Conservation (phyloP, 768 basidiomycete genomes). For the Daedaleopsis nitida region DNA sequence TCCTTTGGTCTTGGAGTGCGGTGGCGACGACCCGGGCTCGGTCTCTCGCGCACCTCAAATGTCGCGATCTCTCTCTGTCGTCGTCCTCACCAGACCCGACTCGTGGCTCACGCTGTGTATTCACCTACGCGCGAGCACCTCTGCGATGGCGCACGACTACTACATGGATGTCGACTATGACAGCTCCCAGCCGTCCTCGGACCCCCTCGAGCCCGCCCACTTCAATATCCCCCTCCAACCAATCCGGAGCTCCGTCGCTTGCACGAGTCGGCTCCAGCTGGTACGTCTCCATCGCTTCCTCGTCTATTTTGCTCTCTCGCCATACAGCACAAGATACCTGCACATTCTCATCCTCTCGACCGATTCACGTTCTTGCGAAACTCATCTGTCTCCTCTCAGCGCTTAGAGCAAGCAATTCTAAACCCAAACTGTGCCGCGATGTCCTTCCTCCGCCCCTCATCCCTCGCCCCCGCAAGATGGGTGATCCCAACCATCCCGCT, state of each 20-base stretch:
- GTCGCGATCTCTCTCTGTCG: background rate
- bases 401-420: background rate
- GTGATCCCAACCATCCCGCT: conserved; percentile 5
- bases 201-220: background rate
- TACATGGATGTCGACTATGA: background rate
- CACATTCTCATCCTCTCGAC: too few relatives aligned
- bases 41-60: background rate
- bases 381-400: background rate
- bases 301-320: background rate
- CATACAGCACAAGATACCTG: too few relatives aligned
- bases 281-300: background rate
- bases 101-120: background rate
- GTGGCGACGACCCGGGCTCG: background rate
- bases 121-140: background rate
- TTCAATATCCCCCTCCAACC: background rate
- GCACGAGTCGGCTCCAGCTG: background rate
- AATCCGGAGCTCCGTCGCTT: background rate
- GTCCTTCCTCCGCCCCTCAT: background rate
- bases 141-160: background rate
- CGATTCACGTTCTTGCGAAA: background rate
- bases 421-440: background rate
- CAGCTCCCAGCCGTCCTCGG: background rate
- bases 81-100: background rate
- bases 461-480: background rate
- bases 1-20: background rate